These are phyloP conservation scores for Vanilla planifolia DNA, from an alignment of 106 monocot genomes.

Conservation along the genomic window DNA sequence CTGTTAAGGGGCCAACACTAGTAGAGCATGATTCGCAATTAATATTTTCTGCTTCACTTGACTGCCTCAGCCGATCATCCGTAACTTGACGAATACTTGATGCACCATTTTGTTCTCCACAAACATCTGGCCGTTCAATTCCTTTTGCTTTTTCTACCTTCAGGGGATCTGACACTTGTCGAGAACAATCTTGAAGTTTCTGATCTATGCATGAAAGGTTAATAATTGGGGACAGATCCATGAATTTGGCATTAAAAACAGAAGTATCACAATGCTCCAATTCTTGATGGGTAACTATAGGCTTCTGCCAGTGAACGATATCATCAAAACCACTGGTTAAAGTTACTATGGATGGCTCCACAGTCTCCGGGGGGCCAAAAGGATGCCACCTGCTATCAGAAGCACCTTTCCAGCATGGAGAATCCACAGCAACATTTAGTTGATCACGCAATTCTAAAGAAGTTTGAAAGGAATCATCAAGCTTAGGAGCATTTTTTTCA, in stretches of 20 bases:
- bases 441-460: constrained; percentile 40
- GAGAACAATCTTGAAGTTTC: constrained; percentile 9
- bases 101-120: constrained; percentile 7
- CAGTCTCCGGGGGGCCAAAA: constrained; percentile 20
- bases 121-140: neutral
- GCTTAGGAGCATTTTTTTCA: neutral
- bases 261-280: constrained; percentile 6
- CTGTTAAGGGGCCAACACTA: neutral
- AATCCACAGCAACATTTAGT: constrained; percentile 42
- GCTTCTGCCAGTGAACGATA: constrained; percentile 12
- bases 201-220: constrained; percentile 4
- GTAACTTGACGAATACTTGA: constrained; percentile 2
- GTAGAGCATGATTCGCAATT: neutral
- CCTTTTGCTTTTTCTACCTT: constrained; percentile 1
- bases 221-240: constrained; percentile 7
- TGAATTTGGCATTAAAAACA: neutral
- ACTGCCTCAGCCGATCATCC: constrained; percentile 4
- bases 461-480: constrained; percentile 15
- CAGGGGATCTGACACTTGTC: constrained; percentile 1
- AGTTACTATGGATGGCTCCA: neutral
- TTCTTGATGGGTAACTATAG: neutral
- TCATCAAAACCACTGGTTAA: constrained; percentile 13
- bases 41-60: constrained; percentile 4
- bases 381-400: constrained; percentile 15
- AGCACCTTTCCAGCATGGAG: constrained; percentile 78